Conservation (phyloP, 805 yeast species). For the Isabelozyma pseudorhagii region DNA sequence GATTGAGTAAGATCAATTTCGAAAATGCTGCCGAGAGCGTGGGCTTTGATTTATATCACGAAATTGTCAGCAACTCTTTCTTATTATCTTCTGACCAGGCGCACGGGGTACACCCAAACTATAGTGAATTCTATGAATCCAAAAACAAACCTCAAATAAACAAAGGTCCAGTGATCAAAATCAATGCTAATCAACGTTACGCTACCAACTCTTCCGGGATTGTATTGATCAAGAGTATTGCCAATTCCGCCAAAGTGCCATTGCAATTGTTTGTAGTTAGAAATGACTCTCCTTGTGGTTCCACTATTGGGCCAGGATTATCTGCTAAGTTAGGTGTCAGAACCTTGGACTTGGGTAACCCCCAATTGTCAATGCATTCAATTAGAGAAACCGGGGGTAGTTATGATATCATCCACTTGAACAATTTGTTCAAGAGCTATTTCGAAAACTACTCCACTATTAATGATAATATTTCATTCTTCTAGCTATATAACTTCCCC, state of each 20-base stretch:
- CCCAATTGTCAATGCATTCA: conserved; percentile 91
- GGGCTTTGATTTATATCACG: conserved; percentile 34
- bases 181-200: conserved; percentile 94
- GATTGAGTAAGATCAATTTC: conserved; percentile 47
- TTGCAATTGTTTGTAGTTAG: conserved; percentile 89
- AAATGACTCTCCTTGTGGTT: conserved; percentile 92
- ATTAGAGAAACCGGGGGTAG: conserved; percentile 89
- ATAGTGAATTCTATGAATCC: conserved; percentile 69
- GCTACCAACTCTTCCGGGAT: conserved; percentile 92
- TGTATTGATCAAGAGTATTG: conserved; percentile 70
- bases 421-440: conserved; percentile 59
- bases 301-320: conserved; percentile 93
- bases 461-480: neutral
- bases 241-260: conserved; percentile 68
- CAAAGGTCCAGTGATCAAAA: conserved; percentile 86
- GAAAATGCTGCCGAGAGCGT: conserved; percentile 19
- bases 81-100: conserved; percentile 94
- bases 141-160: conserved; percentile 80
- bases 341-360: conserved; percentile 87
- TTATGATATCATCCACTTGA: conserved; percentile 63
- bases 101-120: conserved; percentile 96
- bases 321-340: conserved; percentile 84
- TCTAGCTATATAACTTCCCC: neutral
- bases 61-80: conserved; percentile 73
- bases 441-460: conserved; percentile 36